Evolutionary conservation across 768 basidiomycete species (phyloP).

Genomic region (Mycena rosella): DNA sequence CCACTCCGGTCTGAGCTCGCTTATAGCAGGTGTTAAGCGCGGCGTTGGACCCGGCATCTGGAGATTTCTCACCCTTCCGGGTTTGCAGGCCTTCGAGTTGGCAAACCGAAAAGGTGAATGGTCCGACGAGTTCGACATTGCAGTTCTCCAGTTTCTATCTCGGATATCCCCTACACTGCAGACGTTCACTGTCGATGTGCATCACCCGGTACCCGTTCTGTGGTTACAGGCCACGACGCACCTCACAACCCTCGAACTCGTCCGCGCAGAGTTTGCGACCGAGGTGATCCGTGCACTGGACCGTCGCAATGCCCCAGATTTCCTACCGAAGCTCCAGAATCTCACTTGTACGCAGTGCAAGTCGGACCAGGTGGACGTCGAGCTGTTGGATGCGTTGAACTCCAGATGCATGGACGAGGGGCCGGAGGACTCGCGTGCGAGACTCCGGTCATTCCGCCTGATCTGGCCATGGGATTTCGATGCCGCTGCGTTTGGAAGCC

Average conservation of each 20-base stretch:
- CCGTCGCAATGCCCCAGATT: conserved; percentile 14
- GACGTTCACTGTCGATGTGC: conserved; percentile 7
- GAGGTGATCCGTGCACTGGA: conserved; percentile 5
- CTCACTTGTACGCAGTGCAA: neutral
- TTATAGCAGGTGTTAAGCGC: neutral
- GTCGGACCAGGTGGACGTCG: conserved; percentile 6
- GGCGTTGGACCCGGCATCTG: neutral
- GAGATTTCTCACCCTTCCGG: conserved; percentile 5
- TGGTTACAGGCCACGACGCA: conserved; percentile 8
- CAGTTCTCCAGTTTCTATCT: conserved; percentile 12
- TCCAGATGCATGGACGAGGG: conserved; percentile 14
- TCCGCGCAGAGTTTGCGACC: neutral
- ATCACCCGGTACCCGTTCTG: conserved; percentile 8
- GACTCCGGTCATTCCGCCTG: conserved; percentile 14
- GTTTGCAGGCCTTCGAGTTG: conserved; percentile 13
- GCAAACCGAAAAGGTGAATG: neutral
- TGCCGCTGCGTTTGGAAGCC: no score
- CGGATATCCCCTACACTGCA: conserved; percentile 2
- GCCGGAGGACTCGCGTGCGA: neutral
- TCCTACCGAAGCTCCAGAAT: conserved; percentile 11
- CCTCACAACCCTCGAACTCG: conserved; percentile 20
- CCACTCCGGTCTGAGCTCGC: conserved; percentile 2
- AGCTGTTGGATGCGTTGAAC: conserved; percentile 10
- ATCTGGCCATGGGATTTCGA: neutral
- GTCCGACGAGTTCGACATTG: neutral